Evolutionary conservation across 108 stramenopile species (phyloP).

Genomic region (Pseudonitzschia multiseries): DNA sequence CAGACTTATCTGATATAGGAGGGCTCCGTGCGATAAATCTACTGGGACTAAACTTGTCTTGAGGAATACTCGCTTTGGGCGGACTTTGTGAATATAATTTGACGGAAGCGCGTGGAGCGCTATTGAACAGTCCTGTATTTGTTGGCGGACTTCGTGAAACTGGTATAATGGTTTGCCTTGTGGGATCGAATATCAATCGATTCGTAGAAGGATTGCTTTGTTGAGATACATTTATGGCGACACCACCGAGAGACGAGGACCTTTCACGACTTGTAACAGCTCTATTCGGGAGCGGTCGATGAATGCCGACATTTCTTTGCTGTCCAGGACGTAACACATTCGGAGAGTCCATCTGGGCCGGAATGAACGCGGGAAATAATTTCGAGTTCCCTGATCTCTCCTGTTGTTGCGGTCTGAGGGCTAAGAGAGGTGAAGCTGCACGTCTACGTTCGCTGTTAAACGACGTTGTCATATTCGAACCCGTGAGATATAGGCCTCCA

Average conservation of each 20-base stretch:
- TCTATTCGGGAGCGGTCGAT: conserved; percentile 10
- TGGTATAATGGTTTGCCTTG: conserved; percentile 17
- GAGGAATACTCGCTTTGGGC: background rate
- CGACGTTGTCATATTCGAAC: background rate
- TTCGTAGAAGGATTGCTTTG: background rate
- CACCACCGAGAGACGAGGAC: background rate
- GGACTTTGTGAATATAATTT: conserved; percentile 16
- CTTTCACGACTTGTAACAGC: conserved; percentile 9
- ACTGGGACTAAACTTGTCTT: background rate
- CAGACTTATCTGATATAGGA: background rate
- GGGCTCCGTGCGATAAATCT: conserved; percentile 7
- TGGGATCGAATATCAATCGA: conserved; percentile 1
- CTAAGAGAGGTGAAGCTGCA: conserved; percentile 25
- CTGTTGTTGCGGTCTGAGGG: conserved; percentile 13
- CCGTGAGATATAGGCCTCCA: conserved; percentile 14
- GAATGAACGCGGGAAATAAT: conserved; percentile 9
- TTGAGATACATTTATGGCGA: background rate
- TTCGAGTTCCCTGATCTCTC: conserved; percentile 13
- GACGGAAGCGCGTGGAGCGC: background rate
- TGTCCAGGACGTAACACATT: background rate
- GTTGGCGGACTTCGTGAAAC: conserved; percentile 29
- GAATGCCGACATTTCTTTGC: background rate
- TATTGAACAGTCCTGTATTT: background rate
- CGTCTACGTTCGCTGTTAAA: conserved; percentile 21
- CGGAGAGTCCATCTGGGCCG: conserved; percentile 5